Percentiles rank a stretch among this genome's conserved stretches.
phyloP scores from a whole-genome alignment of 768 basidiomycete genomes.

The Kwoniella sp. region DNA sequence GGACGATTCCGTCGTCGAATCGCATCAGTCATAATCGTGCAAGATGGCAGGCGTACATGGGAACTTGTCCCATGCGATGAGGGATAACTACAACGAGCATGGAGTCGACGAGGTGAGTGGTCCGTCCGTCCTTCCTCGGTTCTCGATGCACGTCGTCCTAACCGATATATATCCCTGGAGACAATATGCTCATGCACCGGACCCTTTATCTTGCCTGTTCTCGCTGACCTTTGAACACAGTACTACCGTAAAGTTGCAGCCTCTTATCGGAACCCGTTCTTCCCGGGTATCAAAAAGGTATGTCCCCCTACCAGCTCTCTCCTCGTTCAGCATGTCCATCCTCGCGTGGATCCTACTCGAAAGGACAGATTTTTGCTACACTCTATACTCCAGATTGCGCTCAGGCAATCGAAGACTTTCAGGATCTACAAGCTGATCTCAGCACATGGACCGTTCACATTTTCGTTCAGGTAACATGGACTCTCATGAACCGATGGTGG shows the following conservation, averaged over 20 bases:
- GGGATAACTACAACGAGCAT: slow-evolving; percentile 61
- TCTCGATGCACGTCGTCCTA: too few relatives aligned
- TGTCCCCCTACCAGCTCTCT: too few relatives aligned
- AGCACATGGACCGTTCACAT: too few relatives aligned
- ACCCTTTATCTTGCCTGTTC: too few relatives aligned
- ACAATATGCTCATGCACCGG: too few relatives aligned
- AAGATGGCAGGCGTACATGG: slow-evolving; percentile 39
- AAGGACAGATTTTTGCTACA: slow-evolving; percentile 1
- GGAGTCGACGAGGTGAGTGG: slow-evolving; percentile 65
- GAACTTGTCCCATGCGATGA: slow-evolving; percentile 59
- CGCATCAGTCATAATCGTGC: too few relatives aligned
- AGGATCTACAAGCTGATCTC: too few relatives aligned
- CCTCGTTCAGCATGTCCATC: slow-evolving; percentile 63
- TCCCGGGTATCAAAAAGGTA: slow-evolving; percentile 65
- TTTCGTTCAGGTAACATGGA: slow-evolving; percentile 39
- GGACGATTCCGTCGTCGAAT: too few relatives aligned
- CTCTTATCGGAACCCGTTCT: slow-evolving; percentile 74
- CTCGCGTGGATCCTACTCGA: slow-evolving; percentile 40
- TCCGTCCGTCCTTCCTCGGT: too few relatives aligned
- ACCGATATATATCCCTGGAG: too few relatives aligned
- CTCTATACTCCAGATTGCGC: too few relatives aligned
- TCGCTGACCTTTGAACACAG: slow-evolving; percentile 52
- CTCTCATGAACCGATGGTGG: slow-evolving; percentile 57
- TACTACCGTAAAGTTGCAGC: slow-evolving; percentile 69
- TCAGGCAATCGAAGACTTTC: too few relatives aligned